Percentiles rank a stretch among this genome's conserved stretches.
phyloP scores from a whole-genome alignment of 306 rosid genomes.

The Phaseolus lunatus region DNA sequence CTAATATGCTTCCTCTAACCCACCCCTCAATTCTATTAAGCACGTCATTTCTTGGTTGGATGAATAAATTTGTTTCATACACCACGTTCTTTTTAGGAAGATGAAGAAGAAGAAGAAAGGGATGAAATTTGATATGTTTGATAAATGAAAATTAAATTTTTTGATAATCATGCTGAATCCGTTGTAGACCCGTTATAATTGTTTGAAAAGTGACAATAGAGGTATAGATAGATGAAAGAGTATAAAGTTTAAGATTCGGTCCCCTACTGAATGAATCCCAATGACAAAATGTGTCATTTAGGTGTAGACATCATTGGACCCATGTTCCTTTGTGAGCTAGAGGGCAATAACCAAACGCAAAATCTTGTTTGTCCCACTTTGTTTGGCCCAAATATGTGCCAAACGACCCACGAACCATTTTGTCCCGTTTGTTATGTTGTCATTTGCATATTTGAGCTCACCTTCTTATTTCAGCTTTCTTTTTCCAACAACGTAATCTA shows the following conservation, averaged over 20 bases:
- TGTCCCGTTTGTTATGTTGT: conserved; percentile 39
- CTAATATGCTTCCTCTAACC: too few relatives aligned
- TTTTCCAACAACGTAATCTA: conserved; percentile 6
- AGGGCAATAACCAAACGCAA: conserved; percentile 40
- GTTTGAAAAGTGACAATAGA: conserved; percentile 16
- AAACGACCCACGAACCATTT: conserved; percentile 23
- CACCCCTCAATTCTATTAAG: too few relatives aligned
- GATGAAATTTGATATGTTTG: neutral
- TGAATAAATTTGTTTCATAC: neutral
- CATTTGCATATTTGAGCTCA: conserved; percentile 15
- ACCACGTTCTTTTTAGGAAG: neutral
- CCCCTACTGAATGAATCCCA: conserved; percentile 40
- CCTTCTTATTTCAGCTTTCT: conserved; percentile 13
- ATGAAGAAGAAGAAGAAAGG: neutral
- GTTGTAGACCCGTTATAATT: conserved; percentile 6
- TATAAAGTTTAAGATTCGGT: conserved; percentile 46
- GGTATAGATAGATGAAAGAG: conserved; percentile 10
- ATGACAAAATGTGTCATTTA: conserved; percentile 48
- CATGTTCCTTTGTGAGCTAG: conserved; percentile 46
- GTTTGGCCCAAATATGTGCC: conserved; percentile 44
- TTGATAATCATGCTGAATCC: conserved; percentile 31
- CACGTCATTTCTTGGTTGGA: neutral
- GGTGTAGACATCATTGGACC: conserved; percentile 47
- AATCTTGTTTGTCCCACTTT: conserved; percentile 47
- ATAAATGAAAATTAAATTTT: neutral